Percentiles rank a stretch among this genome's conserved stretches.
Evolutionary conservation across 2,329 filamentous ascomycete genomes (phyloP).

Genomic region (Thelonectria discophora): DNA sequence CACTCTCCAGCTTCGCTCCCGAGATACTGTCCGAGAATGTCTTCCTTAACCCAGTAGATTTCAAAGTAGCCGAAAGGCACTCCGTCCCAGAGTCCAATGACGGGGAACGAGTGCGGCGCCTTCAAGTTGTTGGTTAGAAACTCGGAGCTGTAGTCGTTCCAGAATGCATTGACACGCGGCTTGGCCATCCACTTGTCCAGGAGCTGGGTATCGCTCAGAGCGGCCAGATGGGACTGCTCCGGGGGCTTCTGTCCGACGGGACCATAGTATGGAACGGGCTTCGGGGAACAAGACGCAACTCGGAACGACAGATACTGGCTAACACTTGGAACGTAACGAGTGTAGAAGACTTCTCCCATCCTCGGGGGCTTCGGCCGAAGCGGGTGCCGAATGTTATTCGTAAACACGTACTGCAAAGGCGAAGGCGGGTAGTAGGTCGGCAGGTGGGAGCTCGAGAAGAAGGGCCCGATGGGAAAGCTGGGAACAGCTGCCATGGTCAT

Average conservation of each 20-base stretch:
- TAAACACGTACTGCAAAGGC: constrained; percentile 82
- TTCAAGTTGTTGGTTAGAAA: constrained; percentile 75
- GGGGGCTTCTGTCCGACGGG: constrained; percentile 57
- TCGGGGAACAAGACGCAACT: constrained; percentile 75
- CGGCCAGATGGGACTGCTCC: constrained; percentile 52
- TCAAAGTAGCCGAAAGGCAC: constrained; percentile 98
- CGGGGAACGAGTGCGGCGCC: constrained; percentile 83
- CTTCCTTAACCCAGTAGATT: constrained; percentile 98
- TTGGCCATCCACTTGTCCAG: constrained; percentile 90
- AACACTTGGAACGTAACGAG: constrained; percentile 82
- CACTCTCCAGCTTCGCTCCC: constrained; percentile 76
- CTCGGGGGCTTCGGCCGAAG: constrained; percentile 87
- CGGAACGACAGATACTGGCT: constrained; percentile 90
- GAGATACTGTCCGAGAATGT: constrained; percentile 75
- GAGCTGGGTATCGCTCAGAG: constrained; percentile 64
- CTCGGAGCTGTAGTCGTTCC: constrained; percentile 73
- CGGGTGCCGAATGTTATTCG: constrained; percentile 83
- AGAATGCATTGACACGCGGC: constrained; percentile 83
- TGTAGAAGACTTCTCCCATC: constrained; percentile 92
- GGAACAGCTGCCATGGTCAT: constrained; percentile 45
- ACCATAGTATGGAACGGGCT: constrained; percentile 71
- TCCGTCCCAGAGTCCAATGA: constrained; percentile 92
- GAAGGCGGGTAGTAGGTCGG: constrained; percentile 91
- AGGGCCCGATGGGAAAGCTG: constrained; percentile 69
- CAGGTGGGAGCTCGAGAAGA: constrained; percentile 82